These are phyloP conservation scores for Stagonosporopsis chrysanthemi DNA, from an alignment of 2,329 filamentous ascomycete species.

Conservation along the genomic window DNA sequence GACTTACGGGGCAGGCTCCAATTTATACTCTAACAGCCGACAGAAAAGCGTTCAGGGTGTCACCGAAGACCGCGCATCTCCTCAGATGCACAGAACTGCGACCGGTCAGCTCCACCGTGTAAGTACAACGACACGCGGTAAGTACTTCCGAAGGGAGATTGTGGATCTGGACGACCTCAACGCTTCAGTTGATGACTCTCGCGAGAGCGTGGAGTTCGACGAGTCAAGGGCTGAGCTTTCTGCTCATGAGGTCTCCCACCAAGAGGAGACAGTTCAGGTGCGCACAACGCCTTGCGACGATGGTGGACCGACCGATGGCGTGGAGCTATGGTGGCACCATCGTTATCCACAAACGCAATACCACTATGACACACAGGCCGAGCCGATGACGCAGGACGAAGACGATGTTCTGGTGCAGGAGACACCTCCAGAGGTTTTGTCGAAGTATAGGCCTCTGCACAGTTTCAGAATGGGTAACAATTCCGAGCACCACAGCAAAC, in stretches of 20 bases:
- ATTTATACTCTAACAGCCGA: neutral
- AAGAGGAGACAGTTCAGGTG: constrained; percentile 5
- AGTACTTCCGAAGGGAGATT: constrained; percentile 12
- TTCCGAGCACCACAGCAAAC: neutral
- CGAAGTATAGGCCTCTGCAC: neutral
- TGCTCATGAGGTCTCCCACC: neutral
- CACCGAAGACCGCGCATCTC: neutral
- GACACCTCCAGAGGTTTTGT: constrained; percentile 6
- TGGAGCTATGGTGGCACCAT: constrained; percentile 7
- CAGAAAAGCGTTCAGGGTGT: neutral
- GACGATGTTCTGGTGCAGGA: constrained; percentile 6
- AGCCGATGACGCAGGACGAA: neutral
- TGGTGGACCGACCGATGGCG: neutral
- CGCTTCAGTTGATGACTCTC: neutral
- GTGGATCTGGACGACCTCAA: constrained; percentile 12
- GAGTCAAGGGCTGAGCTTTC: neutral
- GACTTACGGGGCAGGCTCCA: neutral
- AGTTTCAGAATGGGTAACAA: neutral
- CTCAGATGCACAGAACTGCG: neutral
- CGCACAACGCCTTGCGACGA: neutral
- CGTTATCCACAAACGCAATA: constrained; percentile 11
- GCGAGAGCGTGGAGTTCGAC: neutral
- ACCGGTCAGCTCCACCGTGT: constrained; percentile 10
- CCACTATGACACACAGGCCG: constrained; percentile 13
- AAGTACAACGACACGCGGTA: constrained; percentile 4